Conservation (phyloP, 306 rosid genomes). For the Casuarina cunninghamiana region DNA sequence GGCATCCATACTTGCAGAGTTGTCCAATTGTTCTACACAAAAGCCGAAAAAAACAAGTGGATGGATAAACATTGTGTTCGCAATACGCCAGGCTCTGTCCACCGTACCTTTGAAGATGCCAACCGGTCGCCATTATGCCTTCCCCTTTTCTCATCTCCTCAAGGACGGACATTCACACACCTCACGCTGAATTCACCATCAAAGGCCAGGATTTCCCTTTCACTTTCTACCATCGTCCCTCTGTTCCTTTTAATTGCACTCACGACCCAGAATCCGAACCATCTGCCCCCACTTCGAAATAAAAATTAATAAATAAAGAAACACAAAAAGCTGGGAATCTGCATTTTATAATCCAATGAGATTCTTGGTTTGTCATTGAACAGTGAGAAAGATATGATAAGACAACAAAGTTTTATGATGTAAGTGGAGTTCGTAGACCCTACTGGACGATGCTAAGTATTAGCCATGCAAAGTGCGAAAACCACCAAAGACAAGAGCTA, state of each 20-base stretch:
- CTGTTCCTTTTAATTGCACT: not conserved
- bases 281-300: not conserved
- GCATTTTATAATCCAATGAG: not conserved
- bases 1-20: no score
- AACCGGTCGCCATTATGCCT: not conserved
- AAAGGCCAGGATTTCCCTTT: not conserved
- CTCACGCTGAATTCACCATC: not conserved
- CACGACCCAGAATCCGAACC: not conserved
- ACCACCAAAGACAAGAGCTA: not conserved
- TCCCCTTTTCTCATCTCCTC: not conserved
- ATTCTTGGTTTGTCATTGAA: not conserved
- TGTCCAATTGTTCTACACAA: no score
- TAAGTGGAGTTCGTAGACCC: slow-evolving; percentile 6
- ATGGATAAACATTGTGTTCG: not conserved
- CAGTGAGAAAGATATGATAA: not conserved
- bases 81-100: not conserved
- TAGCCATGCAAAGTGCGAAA: slow-evolving; percentile 34
- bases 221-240: not conserved
- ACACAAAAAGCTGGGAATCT: not conserved
- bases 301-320: no score
- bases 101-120: not conserved
- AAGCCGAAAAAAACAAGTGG: no score
- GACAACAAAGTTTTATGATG: not conserved
- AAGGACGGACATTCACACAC: slow-evolving; percentile 8
- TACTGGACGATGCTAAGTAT: not conserved